Percentiles rank a stretch among this genome's conserved stretches.
phyloP scores from a whole-genome alignment of 2,329 filamentous ascomycete genomes.

The Huntiella bhutanensis region DNA sequence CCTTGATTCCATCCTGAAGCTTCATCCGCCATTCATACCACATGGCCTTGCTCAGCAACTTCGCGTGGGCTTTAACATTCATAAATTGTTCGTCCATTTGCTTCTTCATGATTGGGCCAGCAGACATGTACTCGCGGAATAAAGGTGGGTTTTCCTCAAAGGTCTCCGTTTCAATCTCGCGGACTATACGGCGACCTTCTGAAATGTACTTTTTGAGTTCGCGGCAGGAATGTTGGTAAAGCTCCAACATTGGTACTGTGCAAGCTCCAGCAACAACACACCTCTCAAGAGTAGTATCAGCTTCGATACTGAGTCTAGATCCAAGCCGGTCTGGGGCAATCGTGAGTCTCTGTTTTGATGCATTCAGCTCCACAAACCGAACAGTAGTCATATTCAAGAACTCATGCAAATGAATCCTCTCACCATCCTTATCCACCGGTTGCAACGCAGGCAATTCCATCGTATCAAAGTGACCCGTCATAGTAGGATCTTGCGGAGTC shows the following conservation, averaged over 20 bases:
- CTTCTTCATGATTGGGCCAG: constrained; percentile 60
- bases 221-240: constrained; percentile 75
- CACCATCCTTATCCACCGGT: constrained; percentile 26
- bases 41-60: constrained; percentile 79
- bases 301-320: constrained; percentile 22
- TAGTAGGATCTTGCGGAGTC: constrained; percentile 15
- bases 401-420: constrained; percentile 64
- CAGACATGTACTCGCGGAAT: constrained; percentile 79
- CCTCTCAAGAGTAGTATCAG: constrained; percentile 46
- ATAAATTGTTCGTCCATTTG: constrained; percentile 96
- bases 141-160: constrained; percentile 78
- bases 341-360: constrained; percentile 79
- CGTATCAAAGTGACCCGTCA: constrained; percentile 18
- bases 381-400: constrained; percentile 93
- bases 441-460: constrained; percentile 18
- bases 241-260: constrained; percentile 77
- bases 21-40: constrained; percentile 98
- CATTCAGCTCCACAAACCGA: constrained; percentile 96
- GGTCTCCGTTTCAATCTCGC: constrained; percentile 76
- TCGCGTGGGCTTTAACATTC: constrained; percentile 84
- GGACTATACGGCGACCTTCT: constrained; percentile 74
- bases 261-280: constrained; percentile 80
- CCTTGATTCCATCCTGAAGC: constrained; percentile 60
- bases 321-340: constrained; percentile 37
- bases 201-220: constrained; percentile 95